A percentile compares a stretch with the other conserved stretches of the same genome.
Evolutionary conservation across 2,329 filamentous ascomycete genomes (phyloP).

Genomic region (Beauveria asiatica): DNA sequence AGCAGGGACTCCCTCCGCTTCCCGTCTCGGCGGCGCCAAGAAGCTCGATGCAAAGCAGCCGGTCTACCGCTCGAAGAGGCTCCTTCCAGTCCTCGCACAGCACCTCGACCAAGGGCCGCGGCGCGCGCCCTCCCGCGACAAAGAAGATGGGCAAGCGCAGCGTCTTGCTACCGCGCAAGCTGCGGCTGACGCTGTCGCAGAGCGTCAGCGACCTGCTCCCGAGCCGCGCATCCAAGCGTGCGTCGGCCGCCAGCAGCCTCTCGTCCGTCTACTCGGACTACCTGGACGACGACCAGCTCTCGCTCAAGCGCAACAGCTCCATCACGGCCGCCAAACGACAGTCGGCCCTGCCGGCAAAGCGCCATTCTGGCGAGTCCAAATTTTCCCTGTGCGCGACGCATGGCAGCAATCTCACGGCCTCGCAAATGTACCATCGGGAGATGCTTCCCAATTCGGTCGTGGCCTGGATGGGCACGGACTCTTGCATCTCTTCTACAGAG

Average conservation of each 20-base stretch:
- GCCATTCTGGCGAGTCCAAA: neutral
- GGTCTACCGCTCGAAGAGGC: neutral
- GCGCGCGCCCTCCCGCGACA: neutral
- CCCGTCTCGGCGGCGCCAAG: neutral
- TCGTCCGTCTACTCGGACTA: slow-evolving; percentile 51
- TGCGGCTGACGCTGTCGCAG: slow-evolving; percentile 44
- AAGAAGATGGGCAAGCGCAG: slow-evolving; percentile 10
- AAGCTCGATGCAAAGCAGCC: neutral
- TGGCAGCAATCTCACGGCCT: neutral
- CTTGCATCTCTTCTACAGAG: neutral
- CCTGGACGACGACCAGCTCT: slow-evolving; percentile 34
- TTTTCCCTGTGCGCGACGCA: neutral
- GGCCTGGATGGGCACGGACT: slow-evolving; percentile 8
- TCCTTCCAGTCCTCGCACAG: neutral
- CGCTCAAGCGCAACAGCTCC: slow-evolving; percentile 7
- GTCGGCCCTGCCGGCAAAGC: neutral
- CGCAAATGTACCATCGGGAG: slow-evolving; percentile 9
- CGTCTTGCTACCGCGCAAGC: slow-evolving; percentile 3
- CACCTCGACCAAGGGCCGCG: neutral
- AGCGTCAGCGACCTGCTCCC: slow-evolving; percentile 50
- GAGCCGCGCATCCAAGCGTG: slow-evolving; percentile 43
- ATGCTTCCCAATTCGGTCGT: slow-evolving; percentile 8
- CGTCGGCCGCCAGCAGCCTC: slow-evolving; percentile 17
- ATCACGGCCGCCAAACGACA: slow-evolving; percentile 5
- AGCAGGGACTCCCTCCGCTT: neutral